Evolutionary conservation across 495 filamentous ascomycete genomes (phyloP), one percentile per base, ranked within the genome.

Genomic region (Penicillium maclennaniae): DNA sequence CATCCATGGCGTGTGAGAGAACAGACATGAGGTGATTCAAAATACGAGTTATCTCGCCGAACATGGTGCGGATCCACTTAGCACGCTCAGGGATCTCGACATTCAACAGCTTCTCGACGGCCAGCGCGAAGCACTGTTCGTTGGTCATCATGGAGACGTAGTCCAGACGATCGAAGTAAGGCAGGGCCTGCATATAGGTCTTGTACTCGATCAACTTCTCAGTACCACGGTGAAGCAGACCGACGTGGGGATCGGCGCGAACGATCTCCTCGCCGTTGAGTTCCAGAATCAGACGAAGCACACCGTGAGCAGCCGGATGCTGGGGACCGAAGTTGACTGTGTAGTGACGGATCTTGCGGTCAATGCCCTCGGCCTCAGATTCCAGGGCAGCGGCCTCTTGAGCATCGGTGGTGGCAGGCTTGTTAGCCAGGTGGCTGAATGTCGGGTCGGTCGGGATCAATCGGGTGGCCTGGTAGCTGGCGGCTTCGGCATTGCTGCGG

Each of bases 121-220:
- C 95, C 48, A 99, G 78, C 12, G 90, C 83, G 70, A 87, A 99
- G 63, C 92, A 97, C 75, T 99, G 95, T 79, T 99, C 95, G 72
- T 97, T 97, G 56, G 93, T 97, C 93, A 97, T 98, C 95, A 99
- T 99, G 69, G 91, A 96, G 51, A 97, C 92, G 71, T 99, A 99
- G 70, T 99, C 95, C 69, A 99, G 77, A 55, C 95, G 88, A 76
- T 99, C 95, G 68, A 99, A 99, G 77, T 99, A 99, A 28, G 95
- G 95, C 66, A 99, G 77, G 49, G 95, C 95, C 69, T 99, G 95
- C 62, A 97, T 84, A 69, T 99, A 99, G 45, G 91, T 96, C 82
- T 93, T 95, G 80, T 99, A 99, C 79, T 99, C 95, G 71, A 97
- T 97, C 77, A 99, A 84, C 83, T 99, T 99, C 81, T 99, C 95